Base-by-base conservation (phyloP, 352 stramenopile genomes). In the Phytopythium ostracodes region DNA sequence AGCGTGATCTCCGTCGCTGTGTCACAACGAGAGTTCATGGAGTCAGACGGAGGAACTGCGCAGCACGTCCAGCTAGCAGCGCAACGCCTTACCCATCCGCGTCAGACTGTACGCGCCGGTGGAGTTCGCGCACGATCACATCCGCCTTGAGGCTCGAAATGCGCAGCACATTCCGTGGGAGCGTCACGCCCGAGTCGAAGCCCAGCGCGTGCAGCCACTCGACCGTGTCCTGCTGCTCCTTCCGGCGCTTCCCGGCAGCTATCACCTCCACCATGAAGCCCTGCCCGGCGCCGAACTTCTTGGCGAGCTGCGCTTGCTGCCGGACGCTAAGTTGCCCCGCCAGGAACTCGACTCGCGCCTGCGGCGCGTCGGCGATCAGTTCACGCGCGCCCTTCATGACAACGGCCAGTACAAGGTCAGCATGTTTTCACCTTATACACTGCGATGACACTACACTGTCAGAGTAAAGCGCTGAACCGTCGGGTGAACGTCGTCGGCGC, bases 61-160 rank as follows among this genome's bases (percentile, higher is more conserved):
- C 6, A 12, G 1, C 18, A 10, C 15, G 2, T 1, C 18, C n/a
- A 4, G 12, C 9, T 15, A 11, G 2, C 36, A 22, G n/a, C 22
- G 2, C 20, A 27, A 33, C n/a, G 14, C 15, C 4, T 52, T 25
- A 67, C 54, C 22, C 43, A 9, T 55, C n/a, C 22, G 50, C 18
- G 3, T 42, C 44, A 12, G 46, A 65, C 18, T 70, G 57, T 35
- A 76, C 59, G 24, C 76, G 68, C 27, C 52, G 68, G 49, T 67
- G 75, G 7, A 92, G 59, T 46, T 87, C 83, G 35, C 58, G 67
- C 8, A 81, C 44, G 35, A 94, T 81, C 51, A 85, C 72, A 24
- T 89, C 74, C 0, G 79, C 82, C 33, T 88, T 85, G 14, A 88
- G 64, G 55, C 72, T 89, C 6, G 75, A 72, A 31, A 90, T 77